These are phyloP conservation scores for Calonectria pauciramosa DNA, from an alignment of 2,329 filamentous ascomycete species.

Conservation along the genomic window DNA sequence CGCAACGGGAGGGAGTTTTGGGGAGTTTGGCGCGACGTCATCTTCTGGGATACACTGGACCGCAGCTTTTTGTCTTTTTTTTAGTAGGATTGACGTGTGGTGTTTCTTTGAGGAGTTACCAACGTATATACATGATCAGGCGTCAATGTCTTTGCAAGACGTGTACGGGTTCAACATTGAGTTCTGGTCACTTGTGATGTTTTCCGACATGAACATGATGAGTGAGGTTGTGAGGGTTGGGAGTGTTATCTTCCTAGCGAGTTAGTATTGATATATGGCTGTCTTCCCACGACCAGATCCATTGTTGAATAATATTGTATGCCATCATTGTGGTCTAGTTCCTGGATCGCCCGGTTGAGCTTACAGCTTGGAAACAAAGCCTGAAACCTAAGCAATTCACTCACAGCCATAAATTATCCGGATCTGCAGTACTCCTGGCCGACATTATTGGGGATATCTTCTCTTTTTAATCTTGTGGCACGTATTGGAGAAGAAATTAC, in stretches of 20 bases:
- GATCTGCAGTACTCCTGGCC: too few species aligned
- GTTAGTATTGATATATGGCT: background rate
- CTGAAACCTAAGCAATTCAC: too few species aligned
- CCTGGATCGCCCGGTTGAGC: too few species aligned
- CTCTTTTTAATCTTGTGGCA: too few species aligned
- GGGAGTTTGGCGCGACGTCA: conserved; percentile 25
- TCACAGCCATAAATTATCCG: too few species aligned
- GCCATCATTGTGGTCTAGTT: too few species aligned
- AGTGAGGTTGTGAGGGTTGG: background rate
- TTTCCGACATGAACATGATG: background rate
- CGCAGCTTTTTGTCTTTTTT: conserved; percentile 16
- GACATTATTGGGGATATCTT: too few species aligned
- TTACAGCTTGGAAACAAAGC: too few species aligned
- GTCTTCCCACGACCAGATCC: background rate
- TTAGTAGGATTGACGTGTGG: conserved; percentile 3
- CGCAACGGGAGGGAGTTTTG: background rate
- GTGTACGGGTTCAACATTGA: background rate
- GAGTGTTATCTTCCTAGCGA: background rate
- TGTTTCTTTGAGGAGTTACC: conserved; percentile 9
- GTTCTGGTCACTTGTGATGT: background rate
- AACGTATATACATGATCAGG: background rate
- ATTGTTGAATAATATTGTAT: too few species aligned
- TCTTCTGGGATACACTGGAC: conserved; percentile 26
- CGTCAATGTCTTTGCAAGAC: background rate
- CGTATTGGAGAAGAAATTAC: too few species aligned